Conservation (phyloP, 306 rosid genomes). For the Lotus japonicus region DNA sequence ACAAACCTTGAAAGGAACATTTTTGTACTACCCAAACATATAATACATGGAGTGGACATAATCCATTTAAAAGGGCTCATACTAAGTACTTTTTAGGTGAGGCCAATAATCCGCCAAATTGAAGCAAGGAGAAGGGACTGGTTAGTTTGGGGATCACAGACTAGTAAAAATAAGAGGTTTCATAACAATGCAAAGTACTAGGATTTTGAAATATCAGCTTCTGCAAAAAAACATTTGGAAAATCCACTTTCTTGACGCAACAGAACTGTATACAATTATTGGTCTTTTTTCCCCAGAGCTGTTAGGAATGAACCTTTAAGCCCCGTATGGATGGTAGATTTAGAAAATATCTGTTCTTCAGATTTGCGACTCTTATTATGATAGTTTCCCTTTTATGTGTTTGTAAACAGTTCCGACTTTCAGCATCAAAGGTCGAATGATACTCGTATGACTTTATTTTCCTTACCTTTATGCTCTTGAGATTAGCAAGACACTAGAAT, state of each 20-base stretch:
- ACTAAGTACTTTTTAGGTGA: not conserved
- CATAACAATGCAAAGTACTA: not conserved
- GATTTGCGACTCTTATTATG: not conserved
- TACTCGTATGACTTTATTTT: not conserved
- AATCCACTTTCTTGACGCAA: not conserved
- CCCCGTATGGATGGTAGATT: not conserved
- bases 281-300: not conserved
- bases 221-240: not conserved
- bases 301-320: not conserved
- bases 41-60: not conserved
- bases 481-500: too few species aligned
- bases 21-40: not conserved
- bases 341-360: not conserved
- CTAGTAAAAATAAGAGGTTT: not conserved
- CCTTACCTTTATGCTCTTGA: not conserved
- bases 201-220: conserved; percentile 2
- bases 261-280: not conserved
- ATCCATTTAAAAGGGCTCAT: not conserved
- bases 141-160: not conserved
- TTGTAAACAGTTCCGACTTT: not conserved
- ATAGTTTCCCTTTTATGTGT: not conserved
- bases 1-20: not conserved
- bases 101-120: not conserved
- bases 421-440: not conserved
- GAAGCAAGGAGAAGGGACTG: not conserved